Evolutionary conservation across 345 rosid species (phyloP).

Genomic region (Linum lewisii): DNA sequence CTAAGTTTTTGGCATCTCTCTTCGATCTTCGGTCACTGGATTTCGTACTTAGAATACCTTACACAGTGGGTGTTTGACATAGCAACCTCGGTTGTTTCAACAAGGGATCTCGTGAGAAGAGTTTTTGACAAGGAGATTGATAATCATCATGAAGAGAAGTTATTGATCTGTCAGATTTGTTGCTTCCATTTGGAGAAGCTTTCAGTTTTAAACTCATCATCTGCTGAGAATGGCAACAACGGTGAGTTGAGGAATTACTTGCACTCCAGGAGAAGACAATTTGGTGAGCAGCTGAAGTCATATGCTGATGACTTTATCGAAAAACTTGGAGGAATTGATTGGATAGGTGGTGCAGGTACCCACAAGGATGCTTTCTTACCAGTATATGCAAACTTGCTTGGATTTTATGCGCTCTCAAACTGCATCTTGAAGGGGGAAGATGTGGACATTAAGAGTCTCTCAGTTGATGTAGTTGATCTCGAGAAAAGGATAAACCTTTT

Average conservation of each 20-base stretch:
- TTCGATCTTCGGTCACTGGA: conserved; percentile 68
- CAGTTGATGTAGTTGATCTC: conserved; percentile 41
- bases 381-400: conserved; percentile 70
- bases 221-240: conserved; percentile 12
- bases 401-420: conserved; percentile 57
- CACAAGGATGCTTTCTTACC: conserved; percentile 90
- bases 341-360: conserved; percentile 82
- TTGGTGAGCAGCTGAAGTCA: conserved; percentile 38
- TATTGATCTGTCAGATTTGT: conserved; percentile 64
- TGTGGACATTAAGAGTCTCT: conserved; percentile 22
- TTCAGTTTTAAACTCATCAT: conserved; percentile 22
- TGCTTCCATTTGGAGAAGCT: conserved; percentile 64
- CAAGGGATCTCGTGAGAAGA: conserved; percentile 63
- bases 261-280: conserved; percentile 48
- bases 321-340: conserved; percentile 33
- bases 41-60: conserved; percentile 53
- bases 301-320: conserved; percentile 39
- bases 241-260: conserved; percentile 27
- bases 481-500: conserved; percentile 47
- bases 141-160: conserved; percentile 91
- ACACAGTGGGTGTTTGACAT: conserved; percentile 43
- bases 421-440: conserved; percentile 35
- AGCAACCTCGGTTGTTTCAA: conserved; percentile 34
- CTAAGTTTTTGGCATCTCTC: conserved; percentile 60
- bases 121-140: conserved; percentile 95